Conservation (phyloP, 805 yeast species). For the Nakazawaea siamensis region DNA sequence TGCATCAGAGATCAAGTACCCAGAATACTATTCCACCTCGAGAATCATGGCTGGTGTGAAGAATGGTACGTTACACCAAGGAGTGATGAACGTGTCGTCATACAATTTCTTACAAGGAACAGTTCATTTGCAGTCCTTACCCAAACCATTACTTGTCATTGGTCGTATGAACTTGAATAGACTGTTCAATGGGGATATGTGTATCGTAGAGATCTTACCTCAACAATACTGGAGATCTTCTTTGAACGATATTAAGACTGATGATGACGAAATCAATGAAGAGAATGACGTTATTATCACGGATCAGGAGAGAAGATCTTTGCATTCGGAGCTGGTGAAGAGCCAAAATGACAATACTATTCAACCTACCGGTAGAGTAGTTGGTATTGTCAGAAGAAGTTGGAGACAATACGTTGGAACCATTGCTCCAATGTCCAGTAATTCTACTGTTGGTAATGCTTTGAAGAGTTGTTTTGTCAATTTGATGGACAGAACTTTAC, state of each 20-base stretch:
- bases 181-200: constrained; percentile 87
- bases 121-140: constrained; percentile 60
- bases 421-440: constrained; percentile 59
- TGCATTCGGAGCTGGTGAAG: constrained; percentile 69
- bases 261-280: constrained; percentile 61
- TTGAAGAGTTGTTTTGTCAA: constrained; percentile 75
- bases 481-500: constrained; percentile 83
- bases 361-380: constrained; percentile 92
- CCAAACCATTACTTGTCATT: constrained; percentile 71
- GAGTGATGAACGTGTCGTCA: constrained; percentile 69
- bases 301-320: constrained; percentile 61
- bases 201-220: constrained; percentile 84
- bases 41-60: constrained; percentile 86
- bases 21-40: constrained; percentile 72
- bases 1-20: constrained; percentile 48
- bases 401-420: constrained; percentile 98
- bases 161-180: constrained; percentile 86
- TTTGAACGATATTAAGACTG: constrained; percentile 47
- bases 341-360: constrained; percentile 47
- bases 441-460: constrained; percentile 50
- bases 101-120: constrained; percentile 88
- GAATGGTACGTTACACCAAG: constrained; percentile 83
- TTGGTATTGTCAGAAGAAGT: constrained; percentile 79
- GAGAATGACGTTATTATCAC: constrained; percentile 40
- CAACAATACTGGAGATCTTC: constrained; percentile 84